Evolutionary conservation across 768 basidiomycete species (phyloP).

Genomic region (Hemileccinum rubropunctum): DNA sequence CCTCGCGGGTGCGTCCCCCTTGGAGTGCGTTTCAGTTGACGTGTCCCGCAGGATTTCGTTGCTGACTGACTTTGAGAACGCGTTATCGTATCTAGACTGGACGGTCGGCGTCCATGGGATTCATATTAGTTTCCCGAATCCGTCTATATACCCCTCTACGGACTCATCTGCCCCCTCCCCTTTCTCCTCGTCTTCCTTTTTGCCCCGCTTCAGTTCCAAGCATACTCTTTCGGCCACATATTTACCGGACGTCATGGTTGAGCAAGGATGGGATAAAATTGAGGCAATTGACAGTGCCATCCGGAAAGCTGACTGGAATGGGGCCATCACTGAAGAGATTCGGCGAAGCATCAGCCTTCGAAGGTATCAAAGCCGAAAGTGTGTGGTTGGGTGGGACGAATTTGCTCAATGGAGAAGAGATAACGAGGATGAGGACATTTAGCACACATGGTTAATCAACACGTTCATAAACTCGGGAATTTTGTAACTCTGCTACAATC

Average conservation of each 20-base stretch:
- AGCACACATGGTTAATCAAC: slow-evolving; percentile 3
- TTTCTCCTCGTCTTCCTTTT: slow-evolving; percentile 59
- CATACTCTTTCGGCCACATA: slow-evolving; percentile 82
- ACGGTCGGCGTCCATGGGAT: slow-evolving; percentile 91
- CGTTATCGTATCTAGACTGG: slow-evolving; percentile 87
- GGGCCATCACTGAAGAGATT: slow-evolving; percentile 77
- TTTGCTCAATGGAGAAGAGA: slow-evolving; percentile 70
- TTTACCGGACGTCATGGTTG: slow-evolving; percentile 87
- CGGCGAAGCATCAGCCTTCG: slow-evolving; percentile 72
- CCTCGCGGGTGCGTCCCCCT: background rate
- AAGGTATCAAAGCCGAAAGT: slow-evolving; percentile 77
- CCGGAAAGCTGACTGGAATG: slow-evolving; percentile 89
- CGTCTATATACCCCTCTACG: slow-evolving; percentile 50
- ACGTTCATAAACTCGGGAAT: background rate
- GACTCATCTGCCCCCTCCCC: slow-evolving; percentile 64
- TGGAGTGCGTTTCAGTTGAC: background rate
- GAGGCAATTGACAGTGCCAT: slow-evolving; percentile 92
- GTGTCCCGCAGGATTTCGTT: slow-evolving; percentile 69
- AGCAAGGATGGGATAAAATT: slow-evolving; percentile 91
- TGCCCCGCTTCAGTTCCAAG: slow-evolving; percentile 53
- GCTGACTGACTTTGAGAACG: slow-evolving; percentile 90
- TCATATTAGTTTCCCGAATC: slow-evolving; percentile 82
- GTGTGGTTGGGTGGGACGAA: slow-evolving; percentile 69
- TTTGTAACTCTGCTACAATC: slow-evolving; percentile 10
- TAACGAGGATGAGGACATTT: slow-evolving; percentile 40